Conservation (phyloP, 2,329 filamentous ascomycete genomes). For the Elsinoe perseae region DNA sequence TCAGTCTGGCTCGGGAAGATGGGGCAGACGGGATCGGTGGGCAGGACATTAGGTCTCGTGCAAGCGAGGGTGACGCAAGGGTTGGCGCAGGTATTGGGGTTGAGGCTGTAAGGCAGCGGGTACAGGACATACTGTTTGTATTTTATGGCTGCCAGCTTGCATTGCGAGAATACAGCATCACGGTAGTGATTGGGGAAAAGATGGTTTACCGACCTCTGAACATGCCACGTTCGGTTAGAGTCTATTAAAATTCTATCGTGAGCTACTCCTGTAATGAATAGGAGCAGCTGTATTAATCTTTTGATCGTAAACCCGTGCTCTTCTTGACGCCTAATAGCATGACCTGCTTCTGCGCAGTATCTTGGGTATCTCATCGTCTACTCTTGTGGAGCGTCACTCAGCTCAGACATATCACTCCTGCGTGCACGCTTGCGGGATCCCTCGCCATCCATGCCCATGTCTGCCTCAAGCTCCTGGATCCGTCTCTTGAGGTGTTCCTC, state of each 20-base stretch:
- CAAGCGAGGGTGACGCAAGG: background rate
- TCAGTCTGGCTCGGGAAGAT: slow-evolving; percentile 56
- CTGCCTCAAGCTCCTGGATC: slow-evolving; percentile 63
- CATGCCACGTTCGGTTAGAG: background rate
- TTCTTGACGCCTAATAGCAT: slow-evolving; percentile 9
- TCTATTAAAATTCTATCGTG: slow-evolving; percentile 8
- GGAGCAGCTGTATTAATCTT: background rate
- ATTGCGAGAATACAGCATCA: background rate
- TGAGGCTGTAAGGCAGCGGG: background rate
- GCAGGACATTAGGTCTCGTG: background rate
- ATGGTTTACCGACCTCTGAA: background rate
- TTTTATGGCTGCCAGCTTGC: background rate
- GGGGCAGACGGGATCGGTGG: slow-evolving; percentile 3
- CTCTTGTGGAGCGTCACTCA: slow-evolving; percentile 5
- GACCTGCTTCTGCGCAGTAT: background rate
- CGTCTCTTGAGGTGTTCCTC: slow-evolving; percentile 77
- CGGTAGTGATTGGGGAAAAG: background rate
- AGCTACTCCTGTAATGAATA: background rate
- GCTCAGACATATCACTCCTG: slow-evolving; percentile 18
- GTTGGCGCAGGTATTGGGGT: background rate
- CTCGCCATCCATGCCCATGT: slow-evolving; percentile 13
- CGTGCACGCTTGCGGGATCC: slow-evolving; percentile 16
- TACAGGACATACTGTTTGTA: background rate
- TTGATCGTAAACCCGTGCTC: slow-evolving; percentile 7
- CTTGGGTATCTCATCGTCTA: background rate